Evolutionary conservation across 2,329 filamentous ascomycete genomes (phyloP).

Genomic region (Colletotrichum sp.): DNA sequence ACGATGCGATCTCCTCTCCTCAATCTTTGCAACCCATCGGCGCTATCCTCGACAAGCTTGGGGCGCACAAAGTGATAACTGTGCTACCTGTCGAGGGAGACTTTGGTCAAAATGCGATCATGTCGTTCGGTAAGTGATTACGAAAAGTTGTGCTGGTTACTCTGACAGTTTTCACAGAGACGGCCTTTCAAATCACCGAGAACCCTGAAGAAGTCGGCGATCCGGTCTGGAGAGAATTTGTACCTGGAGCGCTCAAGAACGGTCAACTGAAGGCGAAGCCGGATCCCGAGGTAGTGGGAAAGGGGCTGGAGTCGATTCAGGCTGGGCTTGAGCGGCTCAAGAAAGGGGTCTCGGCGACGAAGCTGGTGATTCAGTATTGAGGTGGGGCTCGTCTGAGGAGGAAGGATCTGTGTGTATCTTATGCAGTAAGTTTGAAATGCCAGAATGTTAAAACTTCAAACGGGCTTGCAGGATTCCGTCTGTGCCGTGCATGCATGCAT

Average conservation of each 20-base stretch:
- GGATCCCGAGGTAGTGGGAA: background rate
- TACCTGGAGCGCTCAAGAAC: background rate
- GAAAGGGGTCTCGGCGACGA: background rate
- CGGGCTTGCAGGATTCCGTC: background rate
- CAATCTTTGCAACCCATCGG: background rate
- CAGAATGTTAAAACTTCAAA: background rate
- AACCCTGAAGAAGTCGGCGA: background rate
- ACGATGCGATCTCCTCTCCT: background rate
- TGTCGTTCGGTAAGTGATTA: background rate
- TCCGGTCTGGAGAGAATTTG: background rate
- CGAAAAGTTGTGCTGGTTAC: accelerated
- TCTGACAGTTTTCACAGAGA: background rate
- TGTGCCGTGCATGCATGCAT: background rate
- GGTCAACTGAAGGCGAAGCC: background rate
- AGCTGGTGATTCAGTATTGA: background rate
- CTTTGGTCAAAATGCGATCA: background rate
- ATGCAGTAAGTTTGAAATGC: background rate
- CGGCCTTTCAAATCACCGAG: background rate
- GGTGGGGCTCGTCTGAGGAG: background rate
- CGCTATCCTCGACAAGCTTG: background rate
- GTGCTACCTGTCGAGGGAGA: background rate
- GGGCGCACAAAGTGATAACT: background rate
- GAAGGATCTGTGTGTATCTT: background rate
- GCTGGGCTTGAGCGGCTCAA: background rate
- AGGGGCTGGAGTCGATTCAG: background rate